These are phyloP conservation scores for Fusarium cicatricum DNA, from an alignment of 2,329 filamentous ascomycete species.

Conservation along the genomic window DNA sequence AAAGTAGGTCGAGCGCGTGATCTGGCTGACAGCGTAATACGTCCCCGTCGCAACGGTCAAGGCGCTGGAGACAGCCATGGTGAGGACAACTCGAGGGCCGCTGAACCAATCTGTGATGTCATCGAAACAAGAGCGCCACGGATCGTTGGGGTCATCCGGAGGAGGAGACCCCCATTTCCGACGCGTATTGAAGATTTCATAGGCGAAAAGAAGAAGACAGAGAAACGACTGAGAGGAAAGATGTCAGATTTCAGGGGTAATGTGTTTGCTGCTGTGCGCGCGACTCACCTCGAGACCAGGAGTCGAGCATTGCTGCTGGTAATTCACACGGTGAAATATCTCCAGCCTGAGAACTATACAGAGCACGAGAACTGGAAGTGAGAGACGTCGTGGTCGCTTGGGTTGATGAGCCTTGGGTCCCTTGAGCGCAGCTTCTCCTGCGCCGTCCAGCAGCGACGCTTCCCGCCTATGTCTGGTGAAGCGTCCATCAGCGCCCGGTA, in stretches of 20 bases:
- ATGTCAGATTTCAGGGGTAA: constrained; percentile 8
- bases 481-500: constrained; percentile 57
- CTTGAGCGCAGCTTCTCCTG: constrained; percentile 43
- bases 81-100: constrained; percentile 49
- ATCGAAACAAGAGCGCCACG: constrained; percentile 57
- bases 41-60: constrained; percentile 54
- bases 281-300: constrained; percentile 57
- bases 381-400: constrained; percentile 57
- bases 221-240: constrained; percentile 56
- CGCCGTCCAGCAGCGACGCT: constrained; percentile 31
- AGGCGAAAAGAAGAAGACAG: constrained; percentile 53
- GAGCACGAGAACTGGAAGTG: constrained; percentile 53
- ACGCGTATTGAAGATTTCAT: constrained; percentile 53
- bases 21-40: constrained; percentile 51
- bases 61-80: constrained; percentile 48
- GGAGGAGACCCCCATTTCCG: constrained; percentile 43
- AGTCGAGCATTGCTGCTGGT: constrained; percentile 59
- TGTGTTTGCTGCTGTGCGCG: neutral
- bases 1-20: constrained; percentile 58
- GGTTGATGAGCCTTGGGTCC: constrained; percentile 49
- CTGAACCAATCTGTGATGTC: constrained; percentile 58
- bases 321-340: constrained; percentile 55
- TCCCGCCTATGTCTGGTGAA: constrained; percentile 48
- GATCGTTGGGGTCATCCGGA: constrained; percentile 54
- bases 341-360: constrained; percentile 59